A percentile compares a stretch with the other conserved stretches of the same genome.
These are phyloP conservation scores for Lachnellula arida DNA, from an alignment of 2,329 filamentous ascomycete genomes.

Conservation along the genomic window DNA sequence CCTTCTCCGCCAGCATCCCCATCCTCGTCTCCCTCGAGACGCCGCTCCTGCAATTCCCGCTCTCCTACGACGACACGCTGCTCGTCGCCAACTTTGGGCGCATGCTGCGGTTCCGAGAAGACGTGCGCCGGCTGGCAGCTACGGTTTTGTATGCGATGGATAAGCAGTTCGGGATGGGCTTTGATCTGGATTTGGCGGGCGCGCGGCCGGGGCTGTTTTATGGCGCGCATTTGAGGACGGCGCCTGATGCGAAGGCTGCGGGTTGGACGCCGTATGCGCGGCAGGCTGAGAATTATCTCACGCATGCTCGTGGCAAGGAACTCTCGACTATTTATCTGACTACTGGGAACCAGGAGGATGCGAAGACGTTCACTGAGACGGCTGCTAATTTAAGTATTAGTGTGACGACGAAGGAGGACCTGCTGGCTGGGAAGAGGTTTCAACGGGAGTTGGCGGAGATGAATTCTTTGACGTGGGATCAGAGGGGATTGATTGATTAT, in stretches of 20 bases:
- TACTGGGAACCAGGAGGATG: constrained; percentile 34
- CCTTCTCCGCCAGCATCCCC: constrained; percentile 3
- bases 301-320: constrained; percentile 27
- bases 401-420: constrained; percentile 38
- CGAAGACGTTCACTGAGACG: constrained; percentile 33
- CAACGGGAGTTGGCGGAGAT: constrained; percentile 31
- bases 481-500: constrained; percentile 44
- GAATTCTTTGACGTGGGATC: constrained; percentile 39
- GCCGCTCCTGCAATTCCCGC: constrained; percentile 31
- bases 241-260: constrained; percentile 31
- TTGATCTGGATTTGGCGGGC: constrained; percentile 27
- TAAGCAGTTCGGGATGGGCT: constrained; percentile 21
- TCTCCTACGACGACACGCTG: constrained; percentile 26
- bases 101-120: constrained; percentile 30
- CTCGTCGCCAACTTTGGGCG: constrained; percentile 37
- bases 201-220: constrained; percentile 30
- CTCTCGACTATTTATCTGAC: constrained; percentile 38
- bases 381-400: constrained; percentile 32
- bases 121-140: constrained; percentile 28
- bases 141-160: constrained; percentile 31
- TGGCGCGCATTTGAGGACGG: constrained; percentile 37
- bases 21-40: constrained; percentile 9
- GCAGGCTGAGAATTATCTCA: constrained; percentile 34
- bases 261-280: constrained; percentile 33
- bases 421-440: constrained; percentile 31